Evolutionary conservation across 179 eudicot genomes (phyloP).

Genomic region (Silene vulgaris): DNA sequence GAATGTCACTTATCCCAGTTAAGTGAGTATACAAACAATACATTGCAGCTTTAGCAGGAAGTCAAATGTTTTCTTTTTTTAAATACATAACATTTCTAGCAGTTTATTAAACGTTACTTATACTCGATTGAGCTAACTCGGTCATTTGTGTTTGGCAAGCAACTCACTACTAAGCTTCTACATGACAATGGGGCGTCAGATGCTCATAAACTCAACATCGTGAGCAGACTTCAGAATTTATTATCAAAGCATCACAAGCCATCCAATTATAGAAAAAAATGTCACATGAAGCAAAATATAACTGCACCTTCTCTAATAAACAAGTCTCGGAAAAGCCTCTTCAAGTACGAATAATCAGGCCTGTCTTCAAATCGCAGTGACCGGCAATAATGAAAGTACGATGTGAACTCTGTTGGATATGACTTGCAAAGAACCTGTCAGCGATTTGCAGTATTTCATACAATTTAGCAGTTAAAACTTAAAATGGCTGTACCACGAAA

Average conservation of each 20-base stretch:
- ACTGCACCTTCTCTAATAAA: constrained; percentile 42
- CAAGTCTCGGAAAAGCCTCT: constrained; percentile 68
- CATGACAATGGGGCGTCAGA: too few species aligned
- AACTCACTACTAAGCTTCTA: too few species aligned
- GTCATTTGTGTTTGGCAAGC: too few species aligned
- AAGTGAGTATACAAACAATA: too few species aligned
- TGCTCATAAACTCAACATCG: not conserved
- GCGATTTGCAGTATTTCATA: not conserved
- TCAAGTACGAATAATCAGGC: constrained; percentile 85
- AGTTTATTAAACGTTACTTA: not conserved
- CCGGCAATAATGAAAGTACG: constrained; percentile 89
- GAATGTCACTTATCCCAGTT: too few species aligned
- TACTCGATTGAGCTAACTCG: not conserved
- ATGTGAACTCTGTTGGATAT: constrained; percentile 82
- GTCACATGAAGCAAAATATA: not conserved
- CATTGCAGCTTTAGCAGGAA: too few species aligned
- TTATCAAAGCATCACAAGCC: not conserved
- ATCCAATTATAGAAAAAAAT: not conserved
- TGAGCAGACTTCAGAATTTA: constrained; percentile 2
- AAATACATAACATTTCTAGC: not conserved
- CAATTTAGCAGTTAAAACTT: not conserved
- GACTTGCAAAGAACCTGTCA: constrained; percentile 82
- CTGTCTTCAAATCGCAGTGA: constrained; percentile 87
- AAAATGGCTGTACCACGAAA: not conserved
- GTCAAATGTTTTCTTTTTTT: too few species aligned